Base-by-base conservation (phyloP, 2,329 filamentous ascomycete genomes). In the Alternaria dauci region DNA sequence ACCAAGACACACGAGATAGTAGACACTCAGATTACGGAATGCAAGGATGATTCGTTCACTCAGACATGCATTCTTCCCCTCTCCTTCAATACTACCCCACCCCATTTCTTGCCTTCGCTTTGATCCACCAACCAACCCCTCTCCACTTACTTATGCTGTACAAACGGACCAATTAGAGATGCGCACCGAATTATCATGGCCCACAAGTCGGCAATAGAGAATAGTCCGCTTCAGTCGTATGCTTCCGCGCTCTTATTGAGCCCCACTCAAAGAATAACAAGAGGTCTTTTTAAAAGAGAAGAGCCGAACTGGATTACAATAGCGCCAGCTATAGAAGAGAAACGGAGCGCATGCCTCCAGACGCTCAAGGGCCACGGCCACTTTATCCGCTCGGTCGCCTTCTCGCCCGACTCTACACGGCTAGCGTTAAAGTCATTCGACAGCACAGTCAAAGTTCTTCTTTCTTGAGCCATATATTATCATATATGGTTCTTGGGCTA, bases 181-280 rank as follows among this genome's bases (percentile, higher is more conserved):
- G 61, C 58, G 12, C 52, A 34, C 12, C 52, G 62, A 32, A 72
- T 75, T 52, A 59, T 71, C 47, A 56, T 66, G 42, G 63, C 58
- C 34, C 42, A 54, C 64, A 71, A 41, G 55, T 62, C 55, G 55
- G 56, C n/a, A 59, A 28, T 63, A 63, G 18, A 32, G 58, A 39
- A 52, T 52, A 34, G 55, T 54, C 58, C 66, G 43, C 39, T 43
- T 46, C 14, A 32, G 38, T 26, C 62, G 56, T 54, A 44, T 61
- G 9, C 48, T 44, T 53, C 62, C 42, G 53, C 53, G 26, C 26
- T 55, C 1, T 3, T 53, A 11, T 53, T 53, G 11, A 53, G 39
- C 12, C 51, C 28, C n/a, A 9, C 12, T 26, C 3, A 20, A 11
- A 53, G 39, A 16, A 7, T 44, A n/a, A 36, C 12, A 2, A 53